Conservation (phyloP, 495 filamentous ascomycete species). For the Haplographium delicatum region DNA sequence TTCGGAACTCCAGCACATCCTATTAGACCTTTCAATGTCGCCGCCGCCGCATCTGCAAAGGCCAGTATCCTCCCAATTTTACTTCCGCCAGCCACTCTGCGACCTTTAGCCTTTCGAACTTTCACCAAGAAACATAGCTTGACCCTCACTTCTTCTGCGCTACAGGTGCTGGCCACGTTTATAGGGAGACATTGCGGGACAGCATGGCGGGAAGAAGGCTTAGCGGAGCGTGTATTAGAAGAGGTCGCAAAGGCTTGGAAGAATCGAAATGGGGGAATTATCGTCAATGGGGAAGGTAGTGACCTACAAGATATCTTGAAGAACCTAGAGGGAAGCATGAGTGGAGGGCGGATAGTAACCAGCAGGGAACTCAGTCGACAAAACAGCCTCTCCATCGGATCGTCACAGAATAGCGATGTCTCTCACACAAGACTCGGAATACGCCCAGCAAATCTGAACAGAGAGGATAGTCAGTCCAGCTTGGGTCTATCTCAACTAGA, state of each 20-base stretch:
- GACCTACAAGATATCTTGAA: slow-evolving; percentile 77
- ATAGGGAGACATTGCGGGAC: slow-evolving; percentile 90
- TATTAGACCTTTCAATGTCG: slow-evolving; percentile 50
- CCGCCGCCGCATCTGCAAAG: slow-evolving; percentile 39
- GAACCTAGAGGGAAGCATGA: slow-evolving; percentile 77
- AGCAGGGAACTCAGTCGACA: slow-evolving; percentile 49
- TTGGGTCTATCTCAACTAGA: slow-evolving; percentile 57
- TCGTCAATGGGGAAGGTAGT: slow-evolving; percentile 75
- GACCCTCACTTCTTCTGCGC: slow-evolving; percentile 81
- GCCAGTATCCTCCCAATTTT: slow-evolving; percentile 83
- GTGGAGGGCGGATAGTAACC: slow-evolving; percentile 60
- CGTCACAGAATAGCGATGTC: slow-evolving; percentile 13
- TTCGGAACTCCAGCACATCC: slow-evolving; percentile 81
- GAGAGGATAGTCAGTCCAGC: slow-evolving; percentile 57
- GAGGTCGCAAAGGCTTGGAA: slow-evolving; percentile 90
- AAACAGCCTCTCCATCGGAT: slow-evolving; percentile 47
- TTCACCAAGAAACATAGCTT: slow-evolving; percentile 98
- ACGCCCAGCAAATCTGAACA: slow-evolving; percentile 34
- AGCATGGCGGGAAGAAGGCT: slow-evolving; percentile 91
- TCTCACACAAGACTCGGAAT: slow-evolving; percentile 30
- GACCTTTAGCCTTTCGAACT: slow-evolving; percentile 88
- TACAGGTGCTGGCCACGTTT: slow-evolving; percentile 79
- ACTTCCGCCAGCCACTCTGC: slow-evolving; percentile 77
- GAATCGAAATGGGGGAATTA: slow-evolving; percentile 72
- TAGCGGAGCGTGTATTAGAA: slow-evolving; percentile 87